These are phyloP conservation scores for Albatrellus ellisii DNA, from an alignment of 768 basidiomycete genomes.

Conservation along the genomic window DNA sequence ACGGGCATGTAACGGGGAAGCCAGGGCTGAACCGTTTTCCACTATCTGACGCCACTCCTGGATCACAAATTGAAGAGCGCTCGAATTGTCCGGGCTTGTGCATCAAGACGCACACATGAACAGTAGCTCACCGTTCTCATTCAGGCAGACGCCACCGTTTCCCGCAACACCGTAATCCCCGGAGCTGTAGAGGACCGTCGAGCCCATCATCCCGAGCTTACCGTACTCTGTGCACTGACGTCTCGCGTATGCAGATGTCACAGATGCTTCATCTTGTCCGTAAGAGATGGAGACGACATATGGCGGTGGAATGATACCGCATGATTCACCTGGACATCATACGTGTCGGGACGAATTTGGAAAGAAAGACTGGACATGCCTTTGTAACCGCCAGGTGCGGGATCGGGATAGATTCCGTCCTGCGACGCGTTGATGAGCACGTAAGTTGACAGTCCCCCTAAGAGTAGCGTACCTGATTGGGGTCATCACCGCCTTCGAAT, in stretches of 20 bases:
- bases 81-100: neutral
- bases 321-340: constrained; percentile 22
- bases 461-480: neutral
- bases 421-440: neutral
- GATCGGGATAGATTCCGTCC: constrained; percentile 32
- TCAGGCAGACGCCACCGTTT: constrained; percentile 20
- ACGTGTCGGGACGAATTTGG: neutral
- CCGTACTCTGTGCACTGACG: constrained; percentile 34
- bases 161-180: constrained; percentile 35
- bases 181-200: constrained; percentile 30
- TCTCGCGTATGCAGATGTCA: constrained; percentile 22
- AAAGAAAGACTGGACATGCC: too few relatives aligned
- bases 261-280: constrained; percentile 23
- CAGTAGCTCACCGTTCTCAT: constrained; percentile 15
- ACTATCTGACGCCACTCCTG: constrained; percentile 8
- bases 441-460: too few relatives aligned
- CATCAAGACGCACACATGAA: neutral
- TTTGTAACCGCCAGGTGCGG: constrained; percentile 23
- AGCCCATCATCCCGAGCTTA: constrained; percentile 29
- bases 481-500: constrained; percentile 5
- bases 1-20: constrained; percentile 33
- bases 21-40: constrained; percentile 26
- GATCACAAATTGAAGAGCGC: constrained; percentile 15
- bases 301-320: constrained; percentile 23
- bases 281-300: constrained; percentile 32